phyloP scores from a whole-genome alignment of 352 stramenopile species.

The Elongisporangium prolatum region DNA sequence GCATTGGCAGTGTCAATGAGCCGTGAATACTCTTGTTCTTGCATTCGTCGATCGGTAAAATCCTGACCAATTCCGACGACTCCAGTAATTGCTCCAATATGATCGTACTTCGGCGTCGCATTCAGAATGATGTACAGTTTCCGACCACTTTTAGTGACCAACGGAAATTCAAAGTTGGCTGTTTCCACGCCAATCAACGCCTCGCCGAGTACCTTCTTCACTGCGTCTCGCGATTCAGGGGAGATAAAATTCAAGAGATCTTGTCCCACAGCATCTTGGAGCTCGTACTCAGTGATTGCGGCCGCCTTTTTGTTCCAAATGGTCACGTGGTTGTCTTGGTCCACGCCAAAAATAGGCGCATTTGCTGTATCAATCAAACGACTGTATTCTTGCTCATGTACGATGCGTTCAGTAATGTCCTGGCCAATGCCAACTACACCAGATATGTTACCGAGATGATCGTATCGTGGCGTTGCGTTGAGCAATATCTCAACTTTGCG shows the following conservation, averaged over 20 bases:
- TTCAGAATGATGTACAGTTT: conserved; percentile 81
- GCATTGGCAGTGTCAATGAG: conserved; percentile 90
- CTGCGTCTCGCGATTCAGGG: conserved; percentile 51
- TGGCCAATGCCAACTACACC: conserved; percentile 80
- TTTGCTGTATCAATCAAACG: conserved; percentile 81
- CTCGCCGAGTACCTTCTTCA: conserved; percentile 64
- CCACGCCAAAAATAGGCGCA: conserved; percentile 77
- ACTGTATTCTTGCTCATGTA: conserved; percentile 80
- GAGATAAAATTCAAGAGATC: conserved; percentile 69
- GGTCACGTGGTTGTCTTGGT: conserved; percentile 77
- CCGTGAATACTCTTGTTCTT: conserved; percentile 84
- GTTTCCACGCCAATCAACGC: conserved; percentile 60
- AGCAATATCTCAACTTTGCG: conserved; percentile 72
- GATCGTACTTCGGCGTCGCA: conserved; percentile 65
- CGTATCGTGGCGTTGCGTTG: conserved; percentile 67
- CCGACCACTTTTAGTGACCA: conserved; percentile 69
- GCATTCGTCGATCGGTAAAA: conserved; percentile 74
- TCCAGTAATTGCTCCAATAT: conserved; percentile 64
- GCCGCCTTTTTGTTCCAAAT: conserved; percentile 94
- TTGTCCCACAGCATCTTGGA: conserved; percentile 82
- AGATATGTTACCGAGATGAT: conserved; percentile 53
- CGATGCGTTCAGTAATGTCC: conserved; percentile 76
- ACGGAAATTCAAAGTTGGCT: conserved; percentile 82
- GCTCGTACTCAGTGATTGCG: conserved; percentile 84
- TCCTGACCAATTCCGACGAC: conserved; percentile 80